Percentiles rank a stretch among this genome's conserved stretches.
These are phyloP conservation scores for Dactylellina sp. DNA, from an alignment of 2,329 filamentous ascomycete genomes.

Conservation along the genomic window DNA sequence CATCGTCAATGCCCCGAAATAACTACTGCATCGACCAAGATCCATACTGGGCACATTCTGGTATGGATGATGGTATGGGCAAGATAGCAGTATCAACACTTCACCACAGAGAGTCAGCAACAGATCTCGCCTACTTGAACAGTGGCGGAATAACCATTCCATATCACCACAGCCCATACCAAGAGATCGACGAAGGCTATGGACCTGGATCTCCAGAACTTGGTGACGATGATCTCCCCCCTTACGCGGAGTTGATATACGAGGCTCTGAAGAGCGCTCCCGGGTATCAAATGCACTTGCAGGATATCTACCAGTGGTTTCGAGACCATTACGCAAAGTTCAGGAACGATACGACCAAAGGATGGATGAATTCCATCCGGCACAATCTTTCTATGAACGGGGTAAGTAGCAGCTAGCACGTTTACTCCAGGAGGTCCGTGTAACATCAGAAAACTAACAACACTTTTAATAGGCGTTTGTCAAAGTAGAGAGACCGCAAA, in stretches of 20 bases:
- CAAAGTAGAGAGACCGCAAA: slow-evolving; percentile 64
- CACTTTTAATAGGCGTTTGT: slow-evolving; percentile 62
- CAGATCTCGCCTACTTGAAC: slow-evolving; percentile 19
- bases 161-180: slow-evolving; percentile 11
- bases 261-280: slow-evolving; percentile 77
- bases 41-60: slow-evolving; percentile 15
- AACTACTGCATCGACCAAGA: slow-evolving; percentile 13
- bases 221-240: slow-evolving; percentile 61
- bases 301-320: slow-evolving; percentile 94
- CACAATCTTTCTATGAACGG: slow-evolving; percentile 97
- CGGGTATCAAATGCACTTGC: slow-evolving; percentile 78
- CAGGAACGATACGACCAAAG: slow-evolving; percentile 71
- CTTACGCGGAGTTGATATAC: slow-evolving; percentile 86
- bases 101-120: slow-evolving; percentile 22
- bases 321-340: slow-evolving; percentile 81
- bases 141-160: slow-evolving; percentile 23
- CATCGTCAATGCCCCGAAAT: slow-evolving; percentile 16
- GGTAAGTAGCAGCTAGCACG: slow-evolving; percentile 69
- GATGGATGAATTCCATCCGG: slow-evolving; percentile 95
- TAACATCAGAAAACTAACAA: slow-evolving; percentile 55
- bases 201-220: slow-evolving; percentile 2
- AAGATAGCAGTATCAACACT: slow-evolving; percentile 18
- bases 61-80: slow-evolving; percentile 11
- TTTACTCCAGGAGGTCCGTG: slow-evolving; percentile 8
- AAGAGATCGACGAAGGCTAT: slow-evolving; percentile 53